Evolutionary conservation across 495 filamentous ascomycete genomes (phyloP).

Genomic region (Penicillium malachiteum): DNA sequence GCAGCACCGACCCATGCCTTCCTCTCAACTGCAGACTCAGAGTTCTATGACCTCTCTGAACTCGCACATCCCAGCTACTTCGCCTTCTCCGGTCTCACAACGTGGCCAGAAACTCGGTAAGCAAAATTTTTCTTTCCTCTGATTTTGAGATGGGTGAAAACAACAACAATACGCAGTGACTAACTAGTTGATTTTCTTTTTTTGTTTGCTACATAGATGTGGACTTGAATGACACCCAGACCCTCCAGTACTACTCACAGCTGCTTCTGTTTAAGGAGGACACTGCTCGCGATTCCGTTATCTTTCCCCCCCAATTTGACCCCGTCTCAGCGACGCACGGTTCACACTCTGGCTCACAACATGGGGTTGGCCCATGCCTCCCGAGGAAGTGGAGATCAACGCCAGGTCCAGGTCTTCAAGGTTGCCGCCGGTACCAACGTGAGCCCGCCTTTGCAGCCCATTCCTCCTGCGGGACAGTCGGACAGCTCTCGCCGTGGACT

Average conservation of each 20-base stretch:
- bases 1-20: slow-evolving; percentile 77
- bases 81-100: slow-evolving; percentile 68
- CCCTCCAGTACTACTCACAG: slow-evolving; percentile 83
- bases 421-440: slow-evolving; percentile 58
- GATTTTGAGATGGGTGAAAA: no score
- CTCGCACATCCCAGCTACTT: slow-evolving; percentile 66
- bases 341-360: slow-evolving; percentile 93
- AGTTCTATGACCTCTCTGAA: slow-evolving; percentile 80
- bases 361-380: slow-evolving; percentile 90
- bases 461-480: slow-evolving; percentile 61
- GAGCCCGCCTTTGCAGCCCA: slow-evolving; percentile 59
- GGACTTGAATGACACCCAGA: slow-evolving; percentile 88
- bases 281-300: slow-evolving; percentile 67
- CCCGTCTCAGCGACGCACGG: slow-evolving; percentile 78
- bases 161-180: no score
- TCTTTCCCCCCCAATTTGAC: slow-evolving; percentile 79
- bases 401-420: slow-evolving; percentile 87
- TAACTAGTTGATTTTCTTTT: no score
- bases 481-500: slow-evolving; percentile 78
- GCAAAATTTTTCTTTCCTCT: slow-evolving; percentile 17
- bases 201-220: slow-evolving; percentile 50
- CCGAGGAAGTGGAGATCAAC: slow-evolving; percentile 77
- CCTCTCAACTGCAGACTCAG: slow-evolving; percentile 70
- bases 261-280: slow-evolving; percentile 87
- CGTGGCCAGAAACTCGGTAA: slow-evolving; percentile 63